Evolutionary conservation across 1,139 yeast species (phyloP), one percentile per base, ranked within the genome.

Genomic region (Candida dubliniensis): DNA sequence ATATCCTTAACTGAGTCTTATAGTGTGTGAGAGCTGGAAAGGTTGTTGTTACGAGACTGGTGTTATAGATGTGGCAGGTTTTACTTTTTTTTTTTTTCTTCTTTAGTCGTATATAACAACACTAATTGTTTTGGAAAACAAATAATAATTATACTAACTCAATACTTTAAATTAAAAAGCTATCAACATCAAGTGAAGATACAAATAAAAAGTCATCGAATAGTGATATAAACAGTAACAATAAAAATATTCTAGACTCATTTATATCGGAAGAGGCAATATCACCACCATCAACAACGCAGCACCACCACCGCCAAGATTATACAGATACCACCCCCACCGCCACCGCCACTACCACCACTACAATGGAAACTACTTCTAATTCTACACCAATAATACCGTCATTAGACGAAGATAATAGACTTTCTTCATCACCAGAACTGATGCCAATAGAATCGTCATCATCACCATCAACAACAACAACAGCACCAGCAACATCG

Each of bases 401-500:
- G 25, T 8, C 31, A 13, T 13, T 35, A 25, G 30, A 41, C 4
- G 41, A 38, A 33, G 40, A 41, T 27, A 36, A 36, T 4, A 36
- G 36, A 25, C 38, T 40, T 29, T 27, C 43, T 11, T 18, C 40
- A 11, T 26, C 34, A 4, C 14, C 26, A n/a, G 27, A 36, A 25
- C 41, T 44, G 14, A 34, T 31, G 18, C 34, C 31, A 31, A 35
- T 44, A 9, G 40, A 46, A 10, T 35, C 47, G 12, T 31, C 46
- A 10, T 38, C 39, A 7, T 41, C 47, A 6, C 27, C 47, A 2
- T 13, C 44, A 4, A 34, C 36, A 14, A 24, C 40, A 12, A 8
- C 38, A 11, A 11, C 27, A 8, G 26, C 34, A 26, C 12, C 42
- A n/a, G 2, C 29, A 14, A 24, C 47, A 12, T 10, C 38, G 14